A percentile compares a stretch with the other conserved stretches of the same genome.
These are phyloP conservation scores for Cryptococcus sp. DNA, from an alignment of 1,284 basidiomycete species.

Conservation along the genomic window DNA sequence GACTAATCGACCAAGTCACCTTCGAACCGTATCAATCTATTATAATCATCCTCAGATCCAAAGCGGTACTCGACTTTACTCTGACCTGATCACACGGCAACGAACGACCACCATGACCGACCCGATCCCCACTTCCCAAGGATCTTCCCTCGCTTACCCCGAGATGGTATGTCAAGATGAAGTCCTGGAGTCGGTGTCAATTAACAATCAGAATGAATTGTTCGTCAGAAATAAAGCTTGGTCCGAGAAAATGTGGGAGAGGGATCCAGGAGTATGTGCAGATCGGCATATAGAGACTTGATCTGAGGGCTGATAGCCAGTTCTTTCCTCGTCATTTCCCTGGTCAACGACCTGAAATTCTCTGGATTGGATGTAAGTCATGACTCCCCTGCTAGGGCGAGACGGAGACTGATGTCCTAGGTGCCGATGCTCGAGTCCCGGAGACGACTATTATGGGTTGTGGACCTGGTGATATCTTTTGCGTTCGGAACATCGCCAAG, in stretches of 20 bases:
- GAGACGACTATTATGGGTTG: constrained; percentile 44
- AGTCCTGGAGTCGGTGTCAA: neutral
- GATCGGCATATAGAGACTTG: neutral
- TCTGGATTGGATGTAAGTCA: constrained; percentile 45
- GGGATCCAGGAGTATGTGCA: constrained; percentile 25
- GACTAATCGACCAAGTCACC: too few relatives aligned
- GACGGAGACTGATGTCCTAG: constrained; percentile 11
- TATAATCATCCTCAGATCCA: too few relatives aligned
- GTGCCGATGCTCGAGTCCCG: constrained; percentile 45
- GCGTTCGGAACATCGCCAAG: constrained; percentile 46
- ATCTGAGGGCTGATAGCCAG: constrained; percentile 10
- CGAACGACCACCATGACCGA: neutral
- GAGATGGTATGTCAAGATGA: constrained; percentile 11
- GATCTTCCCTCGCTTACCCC: constrained; percentile 9
- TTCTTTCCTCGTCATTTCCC: constrained; percentile 43
- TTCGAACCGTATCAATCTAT: too few relatives aligned
- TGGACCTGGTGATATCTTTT: constrained; percentile 44
- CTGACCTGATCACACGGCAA: too few relatives aligned
- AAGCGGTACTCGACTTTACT: too few relatives aligned
- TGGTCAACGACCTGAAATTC: constrained; percentile 44
- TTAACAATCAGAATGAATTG: constrained; percentile 16
- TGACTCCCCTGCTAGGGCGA: neutral
- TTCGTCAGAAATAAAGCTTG: constrained; percentile 24
- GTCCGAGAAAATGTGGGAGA: constrained; percentile 19
- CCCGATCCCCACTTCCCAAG: neutral